Percentiles rank a stretch among this genome's conserved stretches.
These are phyloP conservation scores for Elaeis guineensis DNA, from an alignment of 176 grass and related monocot genomes.

Conservation along the genomic window DNA sequence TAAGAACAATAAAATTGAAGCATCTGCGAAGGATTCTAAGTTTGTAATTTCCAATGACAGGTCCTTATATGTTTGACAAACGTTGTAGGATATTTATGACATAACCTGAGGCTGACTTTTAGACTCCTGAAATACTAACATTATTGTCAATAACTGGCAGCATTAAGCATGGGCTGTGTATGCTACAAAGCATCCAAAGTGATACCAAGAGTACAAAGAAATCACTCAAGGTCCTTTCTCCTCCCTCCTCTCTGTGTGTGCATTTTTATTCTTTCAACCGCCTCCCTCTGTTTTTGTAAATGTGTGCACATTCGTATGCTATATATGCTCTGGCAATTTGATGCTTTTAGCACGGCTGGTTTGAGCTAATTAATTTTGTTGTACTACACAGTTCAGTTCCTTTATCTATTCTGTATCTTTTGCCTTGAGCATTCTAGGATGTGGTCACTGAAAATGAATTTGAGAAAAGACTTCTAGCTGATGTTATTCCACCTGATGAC, in stretches of 20 bases:
- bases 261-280: no score
- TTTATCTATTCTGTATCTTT: background rate
- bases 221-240: slow-evolving; percentile 70
- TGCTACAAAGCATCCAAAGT: slow-evolving; percentile 89
- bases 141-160: slow-evolving; percentile 29
- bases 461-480: slow-evolving; percentile 22
- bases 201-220: slow-evolving; percentile 92
- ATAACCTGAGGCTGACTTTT: background rate
- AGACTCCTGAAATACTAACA: slow-evolving; percentile 1
- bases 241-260: no score
- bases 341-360: no score
- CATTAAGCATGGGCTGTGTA: slow-evolving; percentile 75
- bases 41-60: slow-evolving; percentile 24
- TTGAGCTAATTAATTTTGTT: background rate
- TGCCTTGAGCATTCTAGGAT: slow-evolving; percentile 38
- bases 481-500: slow-evolving; percentile 22
- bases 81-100: background rate
- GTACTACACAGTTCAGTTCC: background rate
- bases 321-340: no score
- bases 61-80: slow-evolving; percentile 9
- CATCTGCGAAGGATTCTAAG: slow-evolving; percentile 11
- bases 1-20: background rate
- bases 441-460: slow-evolving; percentile 21
- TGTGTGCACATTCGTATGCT: no score
- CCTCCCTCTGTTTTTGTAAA: no score